Evolutionary conservation across 257 asterid species (phyloP).

Genomic region (Verbena officinalis): DNA sequence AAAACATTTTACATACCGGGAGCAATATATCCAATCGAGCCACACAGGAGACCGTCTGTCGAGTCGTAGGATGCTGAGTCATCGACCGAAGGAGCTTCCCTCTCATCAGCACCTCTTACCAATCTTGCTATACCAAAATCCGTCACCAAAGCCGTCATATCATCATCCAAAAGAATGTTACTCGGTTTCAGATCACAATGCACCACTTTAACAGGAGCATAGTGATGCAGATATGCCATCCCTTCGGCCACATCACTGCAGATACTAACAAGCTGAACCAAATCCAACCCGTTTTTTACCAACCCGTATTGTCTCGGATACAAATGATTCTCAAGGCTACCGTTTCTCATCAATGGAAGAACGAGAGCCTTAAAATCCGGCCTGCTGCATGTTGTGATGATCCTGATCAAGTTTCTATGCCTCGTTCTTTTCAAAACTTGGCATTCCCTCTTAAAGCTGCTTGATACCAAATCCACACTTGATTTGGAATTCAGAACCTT

Average conservation of each 20-base stretch:
- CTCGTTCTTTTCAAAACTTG: slow-evolving; percentile 67
- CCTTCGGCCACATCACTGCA: slow-evolving; percentile 86
- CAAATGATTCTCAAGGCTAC: slow-evolving; percentile 74
- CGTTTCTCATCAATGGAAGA: slow-evolving; percentile 76
- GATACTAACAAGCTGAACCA: slow-evolving; percentile 57
- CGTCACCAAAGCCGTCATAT: slow-evolving; percentile 71
- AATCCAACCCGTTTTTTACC: slow-evolving; percentile 32
- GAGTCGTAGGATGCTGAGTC: slow-evolving; percentile 64
- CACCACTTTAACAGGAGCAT: slow-evolving; percentile 68
- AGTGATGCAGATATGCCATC: slow-evolving; percentile 74
- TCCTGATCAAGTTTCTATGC: slow-evolving; percentile 72
- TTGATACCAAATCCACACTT: slow-evolving; percentile 32
- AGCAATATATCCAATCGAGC: slow-evolving; percentile 87
- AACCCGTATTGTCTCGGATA: slow-evolving; percentile 43
- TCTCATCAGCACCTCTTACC: slow-evolving; percentile 46
- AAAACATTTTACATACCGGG: slow-evolving; percentile 54
- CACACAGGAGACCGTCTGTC: slow-evolving; percentile 70
- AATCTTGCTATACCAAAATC: slow-evolving; percentile 82
- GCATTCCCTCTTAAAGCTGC: slow-evolving; percentile 80
- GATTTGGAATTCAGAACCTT: slow-evolving; percentile 54
- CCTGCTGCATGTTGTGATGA: slow-evolving; percentile 69
- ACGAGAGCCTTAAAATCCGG: slow-evolving; percentile 89
- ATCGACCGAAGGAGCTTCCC: neutral
- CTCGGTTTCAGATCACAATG: slow-evolving; percentile 91
- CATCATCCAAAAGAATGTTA: slow-evolving; percentile 72